These are phyloP conservation scores for Aspergillus sp. DNA, from an alignment of 2,329 filamentous ascomycete genomes.

Conservation along the genomic window DNA sequence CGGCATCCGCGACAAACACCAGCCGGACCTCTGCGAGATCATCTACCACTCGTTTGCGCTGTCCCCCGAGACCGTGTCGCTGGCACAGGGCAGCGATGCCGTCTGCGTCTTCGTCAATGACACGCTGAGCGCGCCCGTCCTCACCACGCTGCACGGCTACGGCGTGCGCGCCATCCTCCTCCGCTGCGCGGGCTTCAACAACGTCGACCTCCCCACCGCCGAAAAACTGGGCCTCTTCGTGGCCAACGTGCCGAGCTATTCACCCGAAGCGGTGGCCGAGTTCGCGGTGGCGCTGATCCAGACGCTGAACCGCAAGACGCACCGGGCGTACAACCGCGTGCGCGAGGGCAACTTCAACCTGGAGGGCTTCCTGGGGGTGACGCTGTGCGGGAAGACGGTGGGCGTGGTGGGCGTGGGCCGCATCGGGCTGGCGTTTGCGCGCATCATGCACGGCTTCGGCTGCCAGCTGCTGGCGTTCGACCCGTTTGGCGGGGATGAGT, in stretches of 20 bases:
- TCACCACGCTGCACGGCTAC: conserved; percentile 48
- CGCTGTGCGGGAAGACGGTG: conserved; percentile 63
- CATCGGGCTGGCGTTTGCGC: conserved; percentile 62
- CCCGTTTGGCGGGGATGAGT: conserved; percentile 52
- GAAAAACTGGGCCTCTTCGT: conserved; percentile 58
- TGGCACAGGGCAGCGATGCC: conserved; percentile 55
- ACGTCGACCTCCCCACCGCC: conserved; percentile 61
- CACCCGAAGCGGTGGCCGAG: conserved; percentile 68
- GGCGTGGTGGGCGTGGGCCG: conserved; percentile 65
- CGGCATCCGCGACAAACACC: conserved; percentile 33
- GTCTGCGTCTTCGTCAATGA: conserved; percentile 72
- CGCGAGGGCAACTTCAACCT: conserved; percentile 68
- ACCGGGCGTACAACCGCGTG: conserved; percentile 67
- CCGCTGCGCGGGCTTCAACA: conserved; percentile 68
- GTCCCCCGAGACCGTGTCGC: conserved; percentile 53
- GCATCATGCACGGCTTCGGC: conserved; percentile 64
- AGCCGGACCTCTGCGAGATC: conserved; percentile 45
- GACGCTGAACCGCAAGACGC: conserved; percentile 66
- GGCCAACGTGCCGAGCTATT: conserved; percentile 67
- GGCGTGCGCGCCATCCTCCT: conserved; percentile 62
- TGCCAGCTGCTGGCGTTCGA: conserved; percentile 64
- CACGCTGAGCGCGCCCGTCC: conserved; percentile 50
- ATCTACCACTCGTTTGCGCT: conserved; percentile 61
- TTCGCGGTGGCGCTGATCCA: conserved; percentile 67
- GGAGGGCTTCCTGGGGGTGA: conserved; percentile 58